Evolutionary conservation across 83 land plant genomes (phyloP), one percentile per base, ranked within the genome.

Genomic region (Diphasiastrum complanatum): DNA sequence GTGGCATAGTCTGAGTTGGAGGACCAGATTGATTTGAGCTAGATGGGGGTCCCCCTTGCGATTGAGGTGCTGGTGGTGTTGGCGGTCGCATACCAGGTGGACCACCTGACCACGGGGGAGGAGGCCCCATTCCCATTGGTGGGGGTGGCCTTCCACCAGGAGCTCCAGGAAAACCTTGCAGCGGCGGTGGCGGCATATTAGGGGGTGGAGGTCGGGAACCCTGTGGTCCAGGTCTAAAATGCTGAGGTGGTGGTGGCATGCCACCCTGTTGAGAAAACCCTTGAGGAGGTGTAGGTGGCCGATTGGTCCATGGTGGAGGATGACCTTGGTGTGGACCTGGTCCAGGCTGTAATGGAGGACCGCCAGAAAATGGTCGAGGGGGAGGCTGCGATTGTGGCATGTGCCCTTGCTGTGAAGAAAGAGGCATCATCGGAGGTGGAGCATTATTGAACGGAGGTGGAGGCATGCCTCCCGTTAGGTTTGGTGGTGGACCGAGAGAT

Each of bases 161-260:
- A 30, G 82, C 46, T 20, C 58, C 51, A 49, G 63, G 50, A 58
- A 65, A 31, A 19, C 78, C 54, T 68, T 84, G 28, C 1, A 73
- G 81, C 27, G 85, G 83, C 4, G 81, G 84, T 33, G 85, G 87
- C 22, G 81, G 83, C 87, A 83, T 80, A 58, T 69, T 79, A 11
- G 83, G 76, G 14, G 78, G 85, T 19, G 78, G 75, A 30, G 70
- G 67, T 59, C 65, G 48, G 18, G 67, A 14, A 14, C 14, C 8
- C 43, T 38, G 70, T 14, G 78, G 78, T 23, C 49, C 70, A 0
- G 69, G 66, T 73, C 83, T 65, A 47, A 70, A 78, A 14, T 67
- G 70, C 1, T 45, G 47, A 37, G 69, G 69, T 24, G 61, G 70
- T 20, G 49, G 70, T 8, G 43, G 43, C 14, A 14, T 8, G 12